Percentiles rank a stretch among this genome's conserved stretches.
Evolutionary conservation across 2,329 filamentous ascomycete species (phyloP).

Genomic region (Diaporthe aspalathi): DNA sequence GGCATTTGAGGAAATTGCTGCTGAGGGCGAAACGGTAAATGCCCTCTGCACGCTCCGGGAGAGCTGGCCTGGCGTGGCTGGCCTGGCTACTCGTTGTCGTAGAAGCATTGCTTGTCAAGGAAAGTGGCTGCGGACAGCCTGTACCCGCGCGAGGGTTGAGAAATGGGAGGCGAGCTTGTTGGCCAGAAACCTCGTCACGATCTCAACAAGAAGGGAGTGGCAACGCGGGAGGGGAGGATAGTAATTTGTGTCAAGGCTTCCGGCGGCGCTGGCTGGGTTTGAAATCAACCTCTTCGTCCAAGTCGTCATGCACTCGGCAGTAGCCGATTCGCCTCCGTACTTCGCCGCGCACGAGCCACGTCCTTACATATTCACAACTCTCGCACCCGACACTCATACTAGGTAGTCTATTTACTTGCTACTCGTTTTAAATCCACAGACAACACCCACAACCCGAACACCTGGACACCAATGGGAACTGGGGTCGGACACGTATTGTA

Average conservation of each 20-base stretch:
- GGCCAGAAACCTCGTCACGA: neutral
- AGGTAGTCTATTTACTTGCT: too few species aligned
- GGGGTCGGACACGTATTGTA: too few species aligned
- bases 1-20: conserved; percentile 30
- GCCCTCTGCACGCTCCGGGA: conserved; percentile 29
- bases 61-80: conserved; percentile 33
- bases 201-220: neutral
- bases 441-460: too few species aligned
- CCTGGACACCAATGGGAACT: too few species aligned
- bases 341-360: too few species aligned
- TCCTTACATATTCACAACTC: too few species aligned
- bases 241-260: neutral
- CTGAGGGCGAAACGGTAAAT: conserved; percentile 29
- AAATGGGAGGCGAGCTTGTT: conserved; percentile 1
- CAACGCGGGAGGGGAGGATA: neutral
- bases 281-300: too few species aligned
- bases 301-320: too few species aligned
- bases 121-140: conserved; percentile 6
- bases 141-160: neutral
- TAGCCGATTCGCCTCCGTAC: too few species aligned
- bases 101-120: conserved; percentile 38
- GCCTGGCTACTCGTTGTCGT: conserved; percentile 40
- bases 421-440: too few species aligned
- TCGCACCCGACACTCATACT: too few species aligned
- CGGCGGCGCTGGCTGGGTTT: too few species aligned